A percentile compares a stretch with the other conserved stretches of the same genome.
Evolutionary conservation across 1,284 basidiomycete species (phyloP).

Genomic region (Ustilago hordei): DNA sequence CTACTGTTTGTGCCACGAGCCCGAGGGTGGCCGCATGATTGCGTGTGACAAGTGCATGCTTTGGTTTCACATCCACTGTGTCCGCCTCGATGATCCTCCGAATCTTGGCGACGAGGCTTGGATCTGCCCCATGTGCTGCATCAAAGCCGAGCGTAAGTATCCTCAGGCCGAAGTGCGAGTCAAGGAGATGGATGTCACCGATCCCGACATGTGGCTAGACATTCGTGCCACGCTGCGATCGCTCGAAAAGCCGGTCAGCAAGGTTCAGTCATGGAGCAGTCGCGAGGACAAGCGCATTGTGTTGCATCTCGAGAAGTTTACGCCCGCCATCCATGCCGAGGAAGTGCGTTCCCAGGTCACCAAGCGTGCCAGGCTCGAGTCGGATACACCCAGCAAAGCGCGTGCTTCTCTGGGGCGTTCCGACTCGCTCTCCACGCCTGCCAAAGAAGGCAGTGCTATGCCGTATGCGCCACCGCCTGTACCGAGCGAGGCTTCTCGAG

Average conservation of each 20-base stretch:
- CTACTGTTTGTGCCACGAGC: slow-evolving; percentile 66
- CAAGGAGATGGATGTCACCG: slow-evolving; percentile 54
- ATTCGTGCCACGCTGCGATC: slow-evolving; percentile 65
- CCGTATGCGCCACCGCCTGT: slow-evolving; percentile 35
- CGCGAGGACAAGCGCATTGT: slow-evolving; percentile 58
- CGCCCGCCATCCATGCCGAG: slow-evolving; percentile 60
- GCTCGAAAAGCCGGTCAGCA: slow-evolving; percentile 60
- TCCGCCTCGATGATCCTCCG: slow-evolving; percentile 56
- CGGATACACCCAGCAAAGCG: slow-evolving; percentile 40
- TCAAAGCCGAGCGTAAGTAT: slow-evolving; percentile 67
- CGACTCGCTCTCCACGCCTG: slow-evolving; percentile 34
- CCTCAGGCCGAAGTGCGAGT: slow-evolving; percentile 66
- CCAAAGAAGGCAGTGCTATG: slow-evolving; percentile 26
- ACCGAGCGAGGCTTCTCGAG: slow-evolving; percentile 42
- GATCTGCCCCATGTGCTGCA: slow-evolving; percentile 68
- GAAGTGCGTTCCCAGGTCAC: slow-evolving; percentile 41
- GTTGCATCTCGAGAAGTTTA: slow-evolving; percentile 64
- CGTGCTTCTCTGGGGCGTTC: slow-evolving; percentile 32
- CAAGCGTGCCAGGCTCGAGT: slow-evolving; percentile 43
- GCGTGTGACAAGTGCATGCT: slow-evolving; percentile 68
- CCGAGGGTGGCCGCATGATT: slow-evolving; percentile 65
- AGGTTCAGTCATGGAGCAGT: slow-evolving; percentile 58
- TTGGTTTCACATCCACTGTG: slow-evolving; percentile 68
- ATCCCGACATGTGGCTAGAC: slow-evolving; percentile 64
- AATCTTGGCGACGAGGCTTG: slow-evolving; percentile 58